These are phyloP conservation scores for Lyophyllum shimeji DNA, from an alignment of 768 basidiomycete species.

Conservation along the genomic window DNA sequence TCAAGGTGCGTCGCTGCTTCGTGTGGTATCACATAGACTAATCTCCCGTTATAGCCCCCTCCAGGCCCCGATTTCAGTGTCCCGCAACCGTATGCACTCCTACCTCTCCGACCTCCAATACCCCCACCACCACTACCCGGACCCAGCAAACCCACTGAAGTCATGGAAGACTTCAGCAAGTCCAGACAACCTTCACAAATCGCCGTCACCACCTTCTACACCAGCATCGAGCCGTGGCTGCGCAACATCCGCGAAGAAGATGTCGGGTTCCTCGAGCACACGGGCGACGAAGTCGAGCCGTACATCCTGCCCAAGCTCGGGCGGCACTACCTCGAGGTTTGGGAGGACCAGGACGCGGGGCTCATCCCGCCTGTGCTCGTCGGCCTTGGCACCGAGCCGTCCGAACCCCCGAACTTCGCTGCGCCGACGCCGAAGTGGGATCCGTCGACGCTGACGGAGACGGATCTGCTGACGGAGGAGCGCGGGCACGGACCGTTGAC, in stretches of 20 bases:
- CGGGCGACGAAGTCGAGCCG: conserved; percentile 87
- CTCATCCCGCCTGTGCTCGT: conserved; percentile 27
- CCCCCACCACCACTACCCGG: conserved; percentile 67
- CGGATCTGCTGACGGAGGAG: conserved; percentile 68
- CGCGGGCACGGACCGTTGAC: conserved; percentile 86
- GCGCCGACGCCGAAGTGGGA: conserved; percentile 76
- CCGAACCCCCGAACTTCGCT: conserved; percentile 36
- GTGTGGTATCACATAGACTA: conserved; percentile 3
- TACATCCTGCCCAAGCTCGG: conserved; percentile 85
- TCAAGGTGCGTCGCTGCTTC: conserved; percentile 45
- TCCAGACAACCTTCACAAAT: conserved; percentile 74
- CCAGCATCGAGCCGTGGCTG: conserved; percentile 87
- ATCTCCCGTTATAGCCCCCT: conserved; percentile 19
- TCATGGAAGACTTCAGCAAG: conserved; percentile 88
- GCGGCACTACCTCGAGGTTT: conserved; percentile 84
- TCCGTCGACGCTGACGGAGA: conserved; percentile 75
- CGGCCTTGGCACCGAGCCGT: conserved; percentile 25
- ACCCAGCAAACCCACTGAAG: conserved; percentile 82
- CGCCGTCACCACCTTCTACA: conserved; percentile 76
- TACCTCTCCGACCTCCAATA: conserved; percentile 63
- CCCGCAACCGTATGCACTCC: conserved; percentile 47
- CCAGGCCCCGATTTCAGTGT: conserved; percentile 62
- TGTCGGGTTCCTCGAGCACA: conserved; percentile 87
- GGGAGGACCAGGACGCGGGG: conserved; percentile 88
- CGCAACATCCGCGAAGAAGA: conserved; percentile 93